A percentile compares a stretch with the other conserved stretches of the same genome.
Evolutionary conservation across 1,139 yeast species (phyloP).

Genomic region (Hansenula sp.): DNA sequence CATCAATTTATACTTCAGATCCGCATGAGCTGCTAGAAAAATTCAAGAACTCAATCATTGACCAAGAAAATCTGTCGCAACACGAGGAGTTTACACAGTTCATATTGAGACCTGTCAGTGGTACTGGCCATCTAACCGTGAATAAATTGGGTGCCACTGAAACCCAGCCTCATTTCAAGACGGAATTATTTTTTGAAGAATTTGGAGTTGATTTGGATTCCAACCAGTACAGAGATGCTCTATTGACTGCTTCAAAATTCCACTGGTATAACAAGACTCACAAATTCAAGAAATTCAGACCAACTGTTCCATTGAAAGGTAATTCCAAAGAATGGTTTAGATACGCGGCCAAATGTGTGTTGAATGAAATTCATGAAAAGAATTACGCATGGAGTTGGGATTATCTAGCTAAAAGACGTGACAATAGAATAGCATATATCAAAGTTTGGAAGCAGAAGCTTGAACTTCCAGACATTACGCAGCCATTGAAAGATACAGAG

Average conservation of each 20-base stretch:
- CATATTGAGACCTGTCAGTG: slow-evolving; percentile 83
- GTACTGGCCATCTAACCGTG: slow-evolving; percentile 76
- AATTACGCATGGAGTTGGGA: slow-evolving; percentile 91
- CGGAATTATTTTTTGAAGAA: slow-evolving; percentile 81
- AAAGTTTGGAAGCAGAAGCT: slow-evolving; percentile 61
- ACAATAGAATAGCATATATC: slow-evolving; percentile 69
- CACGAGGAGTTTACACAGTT: slow-evolving; percentile 46
- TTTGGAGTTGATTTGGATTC: slow-evolving; percentile 83
- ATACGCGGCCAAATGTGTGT: slow-evolving; percentile 72
- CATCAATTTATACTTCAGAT: slow-evolving; percentile 43
- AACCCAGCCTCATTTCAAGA: slow-evolving; percentile 64
- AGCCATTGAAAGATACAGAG: slow-evolving; percentile 25
- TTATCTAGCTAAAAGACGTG: slow-evolving; percentile 64
- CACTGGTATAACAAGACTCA: slow-evolving; percentile 77
- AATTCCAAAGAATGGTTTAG: slow-evolving; percentile 80
- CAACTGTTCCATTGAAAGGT: slow-evolving; percentile 53
- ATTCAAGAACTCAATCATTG: slow-evolving; percentile 35
- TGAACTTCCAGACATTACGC: slow-evolving; percentile 26
- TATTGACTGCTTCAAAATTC: slow-evolving; percentile 79
- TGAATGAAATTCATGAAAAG: slow-evolving; percentile 75
- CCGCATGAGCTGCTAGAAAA: slow-evolving; percentile 38
- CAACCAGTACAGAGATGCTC: slow-evolving; percentile 76
- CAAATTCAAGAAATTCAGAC: slow-evolving; percentile 70
- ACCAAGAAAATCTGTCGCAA: slow-evolving; percentile 26
- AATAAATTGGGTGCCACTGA: slow-evolving; percentile 77